These are phyloP conservation scores for Moringa oleifera DNA, from an alignment of 345 rosid species.

Conservation along the genomic window DNA sequence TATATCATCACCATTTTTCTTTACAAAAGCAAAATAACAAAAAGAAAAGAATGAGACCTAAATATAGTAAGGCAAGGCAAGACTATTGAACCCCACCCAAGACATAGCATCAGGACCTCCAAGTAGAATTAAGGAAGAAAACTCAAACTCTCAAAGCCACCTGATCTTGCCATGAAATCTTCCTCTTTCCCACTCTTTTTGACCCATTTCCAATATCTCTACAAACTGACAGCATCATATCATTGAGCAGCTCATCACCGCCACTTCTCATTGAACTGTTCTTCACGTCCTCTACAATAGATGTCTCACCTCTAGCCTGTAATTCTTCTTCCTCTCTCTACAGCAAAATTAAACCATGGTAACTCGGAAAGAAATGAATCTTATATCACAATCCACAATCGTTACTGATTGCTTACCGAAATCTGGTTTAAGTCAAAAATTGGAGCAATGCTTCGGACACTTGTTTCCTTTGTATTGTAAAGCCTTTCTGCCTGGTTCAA, in stretches of 20 bases:
- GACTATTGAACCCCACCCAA: background rate
- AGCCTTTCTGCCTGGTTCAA: constrained; percentile 37
- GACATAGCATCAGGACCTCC: constrained; percentile 6
- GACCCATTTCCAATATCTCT: constrained; percentile 54
- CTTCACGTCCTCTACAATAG: constrained; percentile 37
- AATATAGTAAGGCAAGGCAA: background rate
- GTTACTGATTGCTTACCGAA: constrained; percentile 44
- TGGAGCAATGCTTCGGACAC: constrained; percentile 24
- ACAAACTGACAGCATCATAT: constrained; percentile 48
- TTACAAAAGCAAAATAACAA: constrained; percentile 16
- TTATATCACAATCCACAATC: background rate
- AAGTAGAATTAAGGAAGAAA: constrained; percentile 7
- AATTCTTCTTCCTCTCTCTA: constrained; percentile 82
- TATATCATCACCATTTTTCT: constrained; percentile 20
- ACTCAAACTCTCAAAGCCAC: constrained; percentile 72
- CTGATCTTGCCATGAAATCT: constrained; percentile 94
- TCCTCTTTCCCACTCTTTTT: constrained; percentile 65
- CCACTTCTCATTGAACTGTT: constrained; percentile 31
- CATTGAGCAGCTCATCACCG: constrained; percentile 43
- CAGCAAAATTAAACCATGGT: constrained; percentile 7
- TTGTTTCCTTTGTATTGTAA: constrained; percentile 38
- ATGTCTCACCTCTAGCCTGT: constrained; percentile 27
- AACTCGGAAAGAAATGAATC: background rate
- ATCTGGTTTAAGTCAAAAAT: constrained; percentile 82
- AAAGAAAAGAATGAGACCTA: background rate